Base-by-base conservation (phyloP, 2,329 filamentous ascomycete species). In the Fusarium acutatum region DNA sequence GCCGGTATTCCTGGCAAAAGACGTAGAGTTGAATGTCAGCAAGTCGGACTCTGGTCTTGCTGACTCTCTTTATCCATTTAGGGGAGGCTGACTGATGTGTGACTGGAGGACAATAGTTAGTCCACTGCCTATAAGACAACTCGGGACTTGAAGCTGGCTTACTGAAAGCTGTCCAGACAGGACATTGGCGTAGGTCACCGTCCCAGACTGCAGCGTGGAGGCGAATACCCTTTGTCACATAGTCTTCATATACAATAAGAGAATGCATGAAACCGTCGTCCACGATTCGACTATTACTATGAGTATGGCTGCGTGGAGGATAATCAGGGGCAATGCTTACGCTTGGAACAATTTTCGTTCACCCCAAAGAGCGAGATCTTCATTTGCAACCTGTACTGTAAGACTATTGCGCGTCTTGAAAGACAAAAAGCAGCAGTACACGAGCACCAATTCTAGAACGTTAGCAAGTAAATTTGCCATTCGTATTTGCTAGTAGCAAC, bases 101-200 rank as follows among this genome's bases (percentile, higher is more conserved):
- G 30, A 91, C 88, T 90, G 57, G 57, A 7, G 20, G 40, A 37
- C 15, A 35, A 32, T 41, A 40, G 43, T 73, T 65, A 61, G 44
- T 60, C 44, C 38, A 60, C 28, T 41, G 3, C 32, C 35, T 7
- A 54, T 28, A 15, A n/a, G 24, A 41, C 11, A 41, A 54, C 24
- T 28, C 30, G 5, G 28, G 20, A 34, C 4, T 24, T 26, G 32
- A 37, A 17, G 18, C 24, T 18, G n/a, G 71, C 86, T 32, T 81
- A 90, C 89, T 81, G 74, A 92, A 92, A 6, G 89, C 89, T 6
- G 89, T 91, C 90, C 90, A 92, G 14, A 92, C 84, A 3, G 89
- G 90, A 73, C 88, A 90, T 57, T 83, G 82, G 35, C 82, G 83
- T 56, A 90, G 77, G 58, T 87, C 85, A 5, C 88, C 89, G n/a